Conservation (phyloP, 2,329 filamentous ascomycete species). For the Claviceps cyperi region DNA sequence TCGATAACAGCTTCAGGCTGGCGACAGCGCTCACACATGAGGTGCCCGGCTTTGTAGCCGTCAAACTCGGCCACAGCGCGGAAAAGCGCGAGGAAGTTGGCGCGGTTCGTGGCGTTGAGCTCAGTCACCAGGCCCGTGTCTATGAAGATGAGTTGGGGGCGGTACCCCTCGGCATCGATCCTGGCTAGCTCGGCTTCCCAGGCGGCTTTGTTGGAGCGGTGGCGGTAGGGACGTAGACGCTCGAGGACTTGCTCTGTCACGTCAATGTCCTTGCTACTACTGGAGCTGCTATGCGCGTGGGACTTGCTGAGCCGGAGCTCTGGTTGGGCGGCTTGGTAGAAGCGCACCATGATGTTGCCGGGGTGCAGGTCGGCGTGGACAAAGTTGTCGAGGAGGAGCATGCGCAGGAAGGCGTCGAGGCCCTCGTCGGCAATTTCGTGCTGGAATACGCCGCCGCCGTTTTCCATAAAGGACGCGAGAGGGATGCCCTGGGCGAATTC, state of each 20-base stretch:
- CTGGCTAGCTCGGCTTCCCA: constrained; percentile 64
- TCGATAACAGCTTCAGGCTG: constrained; percentile 85
- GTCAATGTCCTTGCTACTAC: constrained; percentile 53
- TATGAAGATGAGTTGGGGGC: constrained; percentile 92
- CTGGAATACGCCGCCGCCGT: constrained; percentile 84
- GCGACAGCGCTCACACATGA: constrained; percentile 92
- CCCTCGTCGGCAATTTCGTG: constrained; percentile 91
- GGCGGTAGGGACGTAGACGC: constrained; percentile 59
- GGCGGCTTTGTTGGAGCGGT: constrained; percentile 43
- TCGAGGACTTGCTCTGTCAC: constrained; percentile 79
- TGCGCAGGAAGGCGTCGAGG: constrained; percentile 86
- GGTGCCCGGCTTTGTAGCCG: constrained; percentile 81
- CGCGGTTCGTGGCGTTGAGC: constrained; percentile 70
- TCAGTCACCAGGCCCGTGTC: constrained; percentile 93
- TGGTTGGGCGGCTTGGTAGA: constrained; percentile 70
- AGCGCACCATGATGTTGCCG: constrained; percentile 98
- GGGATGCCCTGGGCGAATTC: constrained; percentile 94
- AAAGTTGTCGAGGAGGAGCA: constrained; percentile 96
- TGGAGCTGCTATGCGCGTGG: constrained; percentile 19
- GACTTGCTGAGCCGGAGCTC: constrained; percentile 32
- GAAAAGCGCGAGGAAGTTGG: constrained; percentile 91
- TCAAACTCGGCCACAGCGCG: constrained; percentile 93
- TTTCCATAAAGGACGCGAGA: constrained; percentile 75
- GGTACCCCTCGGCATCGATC: constrained; percentile 76
- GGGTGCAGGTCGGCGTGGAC: constrained; percentile 93